Evolutionary conservation across 257 asterid genomes (phyloP), one percentile per base, ranked within the genome.

Genomic region (Pogostemon cablin): DNA sequence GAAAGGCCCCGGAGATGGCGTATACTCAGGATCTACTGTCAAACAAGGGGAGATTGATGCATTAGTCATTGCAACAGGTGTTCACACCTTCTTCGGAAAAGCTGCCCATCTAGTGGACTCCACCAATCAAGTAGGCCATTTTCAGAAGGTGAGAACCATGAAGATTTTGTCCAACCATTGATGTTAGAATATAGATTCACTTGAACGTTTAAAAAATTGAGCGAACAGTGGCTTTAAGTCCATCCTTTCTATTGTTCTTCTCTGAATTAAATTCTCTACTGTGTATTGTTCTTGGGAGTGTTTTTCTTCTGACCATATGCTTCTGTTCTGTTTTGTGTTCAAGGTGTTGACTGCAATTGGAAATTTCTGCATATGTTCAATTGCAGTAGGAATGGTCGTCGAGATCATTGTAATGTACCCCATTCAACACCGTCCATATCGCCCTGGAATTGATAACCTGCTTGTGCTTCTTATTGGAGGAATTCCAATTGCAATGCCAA

Each of bases 41-140:
- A 91, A 87, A 73, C 97, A 91, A 69, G 97, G 97, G 3, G 97
- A 90, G 82, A 84, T 90, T 47, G 97, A 88, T 6, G 97, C 96
- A 0, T 67, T 90, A 62, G 96, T 91, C 59, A 87, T 88, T 58
- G 96, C 96, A 64, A 91, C 97, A 1, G 97, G 97, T 35, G 87
- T 91, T 39, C 95, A 84, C 68, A 91, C 95, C 44, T 91, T 87
- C 78, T 91, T 91, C 52, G 97, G 97, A 11, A 89, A 91, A 81
- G 95, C 96, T 66, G 96, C 97, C 25, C 97, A 91, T 73, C 83
- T 91, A 35, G 97, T 91, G 1, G 96, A 91, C 72, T 78, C 87
- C 68, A 91, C 97, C 39, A 85, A 86, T 73, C 92, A 90, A 80
- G 88, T 85, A 35, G 96, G 96, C 4, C 96, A 90, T 77, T 91